Conservation (phyloP, 2,329 filamentous ascomycete species). For the Malbranchea cinnamomea region DNA sequence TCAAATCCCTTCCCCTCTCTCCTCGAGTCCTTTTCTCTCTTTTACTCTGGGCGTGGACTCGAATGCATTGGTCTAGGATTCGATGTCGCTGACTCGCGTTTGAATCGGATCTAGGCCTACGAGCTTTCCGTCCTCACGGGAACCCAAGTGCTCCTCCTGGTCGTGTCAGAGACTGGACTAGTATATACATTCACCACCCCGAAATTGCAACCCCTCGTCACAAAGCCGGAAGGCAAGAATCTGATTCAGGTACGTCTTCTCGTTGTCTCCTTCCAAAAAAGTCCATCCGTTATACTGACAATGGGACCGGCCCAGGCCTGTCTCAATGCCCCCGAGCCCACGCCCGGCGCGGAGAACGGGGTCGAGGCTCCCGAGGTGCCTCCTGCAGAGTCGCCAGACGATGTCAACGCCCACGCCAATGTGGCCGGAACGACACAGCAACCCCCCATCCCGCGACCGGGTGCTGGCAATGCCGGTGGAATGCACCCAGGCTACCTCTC, state of each 20-base stretch:
- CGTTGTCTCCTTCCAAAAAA: neutral
- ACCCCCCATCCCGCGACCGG: constrained; percentile 43
- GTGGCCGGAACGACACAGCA: constrained; percentile 58
- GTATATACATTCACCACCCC: constrained; percentile 98
- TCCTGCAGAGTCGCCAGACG: constrained; percentile 81
- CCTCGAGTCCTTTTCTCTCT: neutral
- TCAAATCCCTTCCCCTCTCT: constrained; percentile 4
- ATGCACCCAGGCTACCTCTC: constrained; percentile 58
- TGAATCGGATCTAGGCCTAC: constrained; percentile 53
- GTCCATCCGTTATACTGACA: neutral
- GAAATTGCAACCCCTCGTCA: constrained; percentile 94
- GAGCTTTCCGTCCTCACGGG: constrained; percentile 94
- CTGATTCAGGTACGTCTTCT: constrained; percentile 69
- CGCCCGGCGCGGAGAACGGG: constrained; percentile 67
- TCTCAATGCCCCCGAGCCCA: constrained; percentile 86
- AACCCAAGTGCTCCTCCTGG: constrained; percentile 89
- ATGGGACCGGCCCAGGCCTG: constrained; percentile 52
- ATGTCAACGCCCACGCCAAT: constrained; percentile 61
- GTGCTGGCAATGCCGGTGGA: constrained; percentile 40
- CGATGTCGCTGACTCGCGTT: constrained; percentile 2
- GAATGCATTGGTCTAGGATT: neutral
- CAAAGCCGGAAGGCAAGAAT: constrained; percentile 98
- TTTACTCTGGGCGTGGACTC: neutral
- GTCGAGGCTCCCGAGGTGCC: constrained; percentile 57
- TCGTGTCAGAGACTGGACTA: constrained; percentile 91